These are phyloP conservation scores for Leccinum subgranulosum DNA, from an alignment of 768 basidiomycete species.

Conservation along the genomic window DNA sequence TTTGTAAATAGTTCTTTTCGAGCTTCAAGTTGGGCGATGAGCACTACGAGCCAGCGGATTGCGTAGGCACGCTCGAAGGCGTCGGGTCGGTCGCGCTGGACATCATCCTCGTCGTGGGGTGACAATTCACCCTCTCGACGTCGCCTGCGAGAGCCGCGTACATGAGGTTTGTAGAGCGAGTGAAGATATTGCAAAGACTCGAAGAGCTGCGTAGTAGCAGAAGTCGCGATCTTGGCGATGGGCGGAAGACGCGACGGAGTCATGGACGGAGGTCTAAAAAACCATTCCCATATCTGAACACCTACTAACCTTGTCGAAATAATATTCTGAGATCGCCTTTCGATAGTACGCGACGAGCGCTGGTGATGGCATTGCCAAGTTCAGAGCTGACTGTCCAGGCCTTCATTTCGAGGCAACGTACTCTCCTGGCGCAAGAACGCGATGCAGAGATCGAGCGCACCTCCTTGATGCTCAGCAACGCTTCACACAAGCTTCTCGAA, in stretches of 20 bases:
- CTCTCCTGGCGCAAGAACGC: slow-evolving; percentile 68
- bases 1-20: background rate
- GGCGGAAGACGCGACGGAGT: slow-evolving; percentile 41
- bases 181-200: slow-evolving; percentile 49
- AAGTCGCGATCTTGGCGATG: slow-evolving; percentile 41
- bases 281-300: no score
- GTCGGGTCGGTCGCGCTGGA: slow-evolving; percentile 46
- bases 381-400: slow-evolving; percentile 37
- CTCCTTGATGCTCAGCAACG: slow-evolving; percentile 76
- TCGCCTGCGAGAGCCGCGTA: slow-evolving; percentile 55
- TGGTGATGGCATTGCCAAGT: slow-evolving; percentile 5
- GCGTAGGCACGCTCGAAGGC: slow-evolving; percentile 67
- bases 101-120: background rate
- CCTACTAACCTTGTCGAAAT: no score
- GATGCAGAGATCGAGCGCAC: slow-evolving; percentile 82
- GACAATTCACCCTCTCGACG: background rate
- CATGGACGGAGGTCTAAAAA: slow-evolving; percentile 8
- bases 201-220: slow-evolving; percentile 37
- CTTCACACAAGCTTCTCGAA: slow-evolving; percentile 81
- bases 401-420: slow-evolving; percentile 67
- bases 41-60: slow-evolving; percentile 69
- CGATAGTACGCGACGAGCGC: background rate
- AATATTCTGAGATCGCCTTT: no score
- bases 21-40: slow-evolving; percentile 44
- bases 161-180: slow-evolving; percentile 55